Percentiles rank a stretch among this genome's conserved stretches.
These are phyloP conservation scores for Cicer cuneatum DNA, from an alignment of 306 rosid genomes.

Conservation along the genomic window DNA sequence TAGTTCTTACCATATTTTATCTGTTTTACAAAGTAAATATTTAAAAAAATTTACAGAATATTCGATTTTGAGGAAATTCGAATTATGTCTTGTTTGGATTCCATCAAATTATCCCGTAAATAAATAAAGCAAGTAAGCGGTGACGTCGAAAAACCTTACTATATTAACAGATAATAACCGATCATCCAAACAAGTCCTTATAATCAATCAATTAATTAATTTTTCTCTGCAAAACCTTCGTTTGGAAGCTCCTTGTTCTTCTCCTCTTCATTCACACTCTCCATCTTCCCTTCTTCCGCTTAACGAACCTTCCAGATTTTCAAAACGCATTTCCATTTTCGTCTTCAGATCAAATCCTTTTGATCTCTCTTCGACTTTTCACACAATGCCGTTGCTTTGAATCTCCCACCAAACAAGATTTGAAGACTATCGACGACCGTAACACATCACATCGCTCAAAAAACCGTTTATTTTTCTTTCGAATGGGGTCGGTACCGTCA, in stretches of 20 bases:
- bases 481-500: constrained; percentile 91
- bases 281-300: constrained; percentile 32
- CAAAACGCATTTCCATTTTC: constrained; percentile 42
- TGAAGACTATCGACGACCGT: constrained; percentile 44
- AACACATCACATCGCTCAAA: constrained; percentile 15
- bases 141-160: constrained; percentile 11
- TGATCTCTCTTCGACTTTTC: constrained; percentile 38
- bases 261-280: constrained; percentile 36
- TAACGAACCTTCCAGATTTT: constrained; percentile 35
- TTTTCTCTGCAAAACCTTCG: constrained; percentile 59
- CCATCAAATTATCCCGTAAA: background rate
- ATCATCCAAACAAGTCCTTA: constrained; percentile 43
- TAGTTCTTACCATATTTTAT: no score
- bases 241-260: constrained; percentile 48
- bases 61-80: constrained; percentile 2
- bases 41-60: background rate
- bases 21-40: no score
- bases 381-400: constrained; percentile 57
- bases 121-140: background rate
- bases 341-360: constrained; percentile 51
- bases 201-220: constrained; percentile 9
- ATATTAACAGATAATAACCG: constrained; percentile 29
- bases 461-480: background rate
- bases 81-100: constrained; percentile 34
- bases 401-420: constrained; percentile 48